A percentile compares a stretch with the other conserved stretches of the same genome.
These are phyloP conservation scores for Penicillium sp. DNA, from an alignment of 2,329 filamentous ascomycete species.

Conservation along the genomic window DNA sequence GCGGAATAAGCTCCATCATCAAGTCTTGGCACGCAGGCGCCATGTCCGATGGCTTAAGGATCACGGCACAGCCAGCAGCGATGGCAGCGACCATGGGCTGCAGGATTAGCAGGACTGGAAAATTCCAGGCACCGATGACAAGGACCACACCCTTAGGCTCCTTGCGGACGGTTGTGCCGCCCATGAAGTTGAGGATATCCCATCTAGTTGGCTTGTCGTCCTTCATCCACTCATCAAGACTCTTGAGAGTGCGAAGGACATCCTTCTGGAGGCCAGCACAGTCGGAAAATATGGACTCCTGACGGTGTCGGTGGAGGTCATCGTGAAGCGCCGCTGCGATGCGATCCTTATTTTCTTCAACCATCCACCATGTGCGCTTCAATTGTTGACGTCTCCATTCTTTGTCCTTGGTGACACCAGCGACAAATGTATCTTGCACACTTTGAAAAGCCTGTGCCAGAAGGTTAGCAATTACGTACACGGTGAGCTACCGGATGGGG, in stretches of 20 bases:
- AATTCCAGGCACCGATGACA: conserved; percentile 52
- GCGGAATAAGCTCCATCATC: conserved; percentile 40
- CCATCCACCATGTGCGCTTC: conserved; percentile 22
- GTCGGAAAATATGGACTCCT: conserved; percentile 16
- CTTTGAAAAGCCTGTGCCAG: conserved; percentile 15
- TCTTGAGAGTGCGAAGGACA: conserved; percentile 38
- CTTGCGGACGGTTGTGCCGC: conserved; percentile 38
- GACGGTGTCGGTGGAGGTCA: conserved; percentile 18
- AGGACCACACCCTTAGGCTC: conserved; percentile 49
- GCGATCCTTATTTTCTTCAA: conserved; percentile 20
- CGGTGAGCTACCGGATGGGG: background rate
- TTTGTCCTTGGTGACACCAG: conserved; percentile 15
- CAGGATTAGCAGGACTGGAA: conserved; percentile 41
- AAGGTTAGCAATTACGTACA: background rate
- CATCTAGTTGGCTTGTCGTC: conserved; percentile 31
- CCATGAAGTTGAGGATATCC: conserved; percentile 32
- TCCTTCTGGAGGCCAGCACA: conserved; percentile 32
- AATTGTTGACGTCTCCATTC: conserved; percentile 19
- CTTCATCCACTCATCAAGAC: conserved; percentile 44
- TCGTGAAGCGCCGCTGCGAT: conserved; percentile 14
- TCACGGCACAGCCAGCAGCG: conserved; percentile 42
- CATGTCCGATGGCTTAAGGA: conserved; percentile 50
- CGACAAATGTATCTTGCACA: conserved; percentile 11
- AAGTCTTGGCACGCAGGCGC: conserved; percentile 36
- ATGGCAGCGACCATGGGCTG: conserved; percentile 47